Evolutionary conservation across 1,284 basidiomycete genomes (phyloP).

Genomic region (Fomitopsis pinicola): DNA sequence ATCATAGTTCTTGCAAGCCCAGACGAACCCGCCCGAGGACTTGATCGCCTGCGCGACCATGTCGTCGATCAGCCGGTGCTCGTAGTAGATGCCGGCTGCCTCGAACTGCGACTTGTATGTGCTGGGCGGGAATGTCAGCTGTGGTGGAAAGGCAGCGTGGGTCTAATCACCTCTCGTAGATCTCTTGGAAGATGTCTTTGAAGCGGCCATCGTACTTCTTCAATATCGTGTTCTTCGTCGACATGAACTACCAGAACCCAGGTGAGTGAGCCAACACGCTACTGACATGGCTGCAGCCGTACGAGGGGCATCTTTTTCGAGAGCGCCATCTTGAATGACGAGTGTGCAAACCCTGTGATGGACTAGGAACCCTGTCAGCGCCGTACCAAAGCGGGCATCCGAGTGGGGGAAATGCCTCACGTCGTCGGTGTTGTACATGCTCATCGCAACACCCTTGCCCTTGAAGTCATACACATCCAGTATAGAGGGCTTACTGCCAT

Average conservation of each 20-base stretch:
- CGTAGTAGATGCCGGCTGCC: slow-evolving; percentile 86
- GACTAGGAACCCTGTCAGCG: slow-evolving; percentile 44
- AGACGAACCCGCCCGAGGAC: slow-evolving; percentile 93
- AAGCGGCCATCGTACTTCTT: slow-evolving; percentile 97
- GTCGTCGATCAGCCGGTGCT: slow-evolving; percentile 91
- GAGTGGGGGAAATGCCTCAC: slow-evolving; percentile 38
- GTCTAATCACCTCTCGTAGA: slow-evolving; percentile 67
- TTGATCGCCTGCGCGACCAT: slow-evolving; percentile 99
- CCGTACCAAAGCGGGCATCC: background rate
- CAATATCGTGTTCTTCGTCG: slow-evolving; percentile 97
- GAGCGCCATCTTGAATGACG: slow-evolving; percentile 98
- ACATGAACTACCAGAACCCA: slow-evolving; percentile 68
- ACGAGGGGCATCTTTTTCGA: slow-evolving; percentile 90
- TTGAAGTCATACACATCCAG: slow-evolving; percentile 91
- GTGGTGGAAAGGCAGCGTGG: slow-evolving; percentile 14
- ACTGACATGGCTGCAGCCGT: slow-evolving; percentile 20
- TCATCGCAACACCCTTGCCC: slow-evolving; percentile 83
- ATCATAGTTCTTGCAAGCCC: slow-evolving; percentile 98
- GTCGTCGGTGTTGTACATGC: slow-evolving; percentile 96
- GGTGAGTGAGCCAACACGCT: background rate
- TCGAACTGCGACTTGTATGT: slow-evolving; percentile 86
- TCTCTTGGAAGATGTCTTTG: slow-evolving; percentile 98
- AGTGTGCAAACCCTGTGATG: slow-evolving; percentile 93
- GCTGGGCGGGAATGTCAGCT: slow-evolving; percentile 26
- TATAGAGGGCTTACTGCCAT: slow-evolving; percentile 60